Conservation (phyloP, 2,329 filamentous ascomycete species). For the Trichoderma asperellum region DNA sequence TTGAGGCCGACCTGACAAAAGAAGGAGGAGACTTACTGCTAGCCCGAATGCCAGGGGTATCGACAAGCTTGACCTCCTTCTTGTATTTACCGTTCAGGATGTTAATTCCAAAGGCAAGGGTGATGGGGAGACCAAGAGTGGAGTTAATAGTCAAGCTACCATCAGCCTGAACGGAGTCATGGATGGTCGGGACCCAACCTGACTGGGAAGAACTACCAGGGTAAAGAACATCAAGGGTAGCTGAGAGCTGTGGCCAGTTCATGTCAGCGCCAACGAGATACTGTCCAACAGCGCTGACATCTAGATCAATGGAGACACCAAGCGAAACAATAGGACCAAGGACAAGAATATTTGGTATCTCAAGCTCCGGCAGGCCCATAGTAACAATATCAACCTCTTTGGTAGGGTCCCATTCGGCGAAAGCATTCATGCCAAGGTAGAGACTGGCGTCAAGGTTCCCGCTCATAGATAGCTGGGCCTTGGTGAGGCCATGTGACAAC, state of each 20-base stretch:
- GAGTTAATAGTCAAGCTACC: neutral
- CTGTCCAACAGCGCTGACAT: neutral
- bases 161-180: neutral
- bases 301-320: neutral
- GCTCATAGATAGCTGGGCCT: constrained; percentile 8
- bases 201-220: neutral
- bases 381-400: constrained; percentile 1
- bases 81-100: constrained; percentile 13
- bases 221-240: neutral
- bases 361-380: neutral
- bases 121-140: neutral
- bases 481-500: neutral
- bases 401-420: constrained; percentile 13
- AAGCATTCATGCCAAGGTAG: constrained; percentile 15
- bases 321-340: neutral
- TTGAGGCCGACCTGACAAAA: neutral
- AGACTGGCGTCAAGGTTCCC: neutral
- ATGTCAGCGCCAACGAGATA: neutral
- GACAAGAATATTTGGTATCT: neutral
- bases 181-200: neutral
- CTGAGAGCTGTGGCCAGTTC: neutral
- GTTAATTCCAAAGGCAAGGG: constrained; percentile 3
- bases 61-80: constrained; percentile 16
- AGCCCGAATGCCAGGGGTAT: constrained; percentile 4
- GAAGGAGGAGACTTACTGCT: neutral